Percentiles rank a stretch among this genome's conserved stretches.
Evolutionary conservation across 208 protist species (phyloP).

Genomic region (Leishmania lainsoni): DNA sequence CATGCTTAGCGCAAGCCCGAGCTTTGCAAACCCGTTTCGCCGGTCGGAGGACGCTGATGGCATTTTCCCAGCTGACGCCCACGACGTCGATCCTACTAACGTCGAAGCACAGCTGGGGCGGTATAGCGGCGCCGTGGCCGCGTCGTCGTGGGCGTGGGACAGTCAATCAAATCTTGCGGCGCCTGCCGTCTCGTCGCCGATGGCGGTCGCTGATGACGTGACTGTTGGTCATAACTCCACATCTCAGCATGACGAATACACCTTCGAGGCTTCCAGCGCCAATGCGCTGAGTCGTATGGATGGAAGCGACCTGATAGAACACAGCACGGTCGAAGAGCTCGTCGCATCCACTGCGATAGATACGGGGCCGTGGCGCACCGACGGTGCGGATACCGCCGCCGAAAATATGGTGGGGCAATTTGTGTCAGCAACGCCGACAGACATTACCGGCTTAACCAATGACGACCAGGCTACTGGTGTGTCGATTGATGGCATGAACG

Average conservation of each 20-base stretch:
- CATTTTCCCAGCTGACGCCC: neutral
- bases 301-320: constrained; percentile 8
- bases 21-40: constrained; percentile 49
- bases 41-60: neutral
- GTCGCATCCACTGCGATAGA: constrained; percentile 26
- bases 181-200: neutral
- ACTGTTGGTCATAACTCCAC: neutral
- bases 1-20: constrained; percentile 33
- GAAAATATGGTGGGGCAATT: constrained; percentile 27
- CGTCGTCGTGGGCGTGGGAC: constrained; percentile 27
- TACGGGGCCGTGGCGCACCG: neutral
- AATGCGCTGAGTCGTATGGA: constrained; percentile 12
- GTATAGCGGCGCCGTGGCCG: constrained; percentile 25
- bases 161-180: neutral
- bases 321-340: constrained; percentile 29
- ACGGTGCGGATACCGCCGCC: constrained; percentile 7
- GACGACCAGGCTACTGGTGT: constrained; percentile 6
- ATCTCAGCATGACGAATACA: neutral
- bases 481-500: constrained; percentile 16
- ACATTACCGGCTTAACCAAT: neutral
- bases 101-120: neutral
- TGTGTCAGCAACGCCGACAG: constrained; percentile 18
- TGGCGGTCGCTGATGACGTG: neutral
- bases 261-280: neutral
- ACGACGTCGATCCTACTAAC: neutral